phyloP scores from a whole-genome alignment of 305 asterid genomes.

The Fraxinus latifolia region DNA sequence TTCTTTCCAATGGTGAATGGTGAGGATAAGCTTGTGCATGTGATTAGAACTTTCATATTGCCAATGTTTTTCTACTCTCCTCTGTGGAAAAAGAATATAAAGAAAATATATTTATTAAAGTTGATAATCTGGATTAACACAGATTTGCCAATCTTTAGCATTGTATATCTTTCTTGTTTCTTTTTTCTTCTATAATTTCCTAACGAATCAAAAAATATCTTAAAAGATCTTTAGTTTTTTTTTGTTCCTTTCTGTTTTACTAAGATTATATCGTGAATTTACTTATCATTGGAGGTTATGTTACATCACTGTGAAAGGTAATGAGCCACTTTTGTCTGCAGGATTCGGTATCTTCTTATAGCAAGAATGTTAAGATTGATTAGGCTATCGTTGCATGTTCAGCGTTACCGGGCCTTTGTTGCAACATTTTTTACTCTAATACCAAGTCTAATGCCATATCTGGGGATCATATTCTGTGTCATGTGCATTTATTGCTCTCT shows the following conservation, averaged over 20 bases:
- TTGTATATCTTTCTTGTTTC: background rate
- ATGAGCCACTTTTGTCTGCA: constrained; percentile 27
- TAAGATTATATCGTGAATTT: background rate
- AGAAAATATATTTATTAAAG: background rate
- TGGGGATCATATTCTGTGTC: constrained; percentile 89
- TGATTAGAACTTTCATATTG: constrained; percentile 3
- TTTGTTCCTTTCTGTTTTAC: background rate
- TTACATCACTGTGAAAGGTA: background rate
- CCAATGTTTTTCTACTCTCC: background rate
- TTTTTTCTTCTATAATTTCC: constrained; percentile 4
- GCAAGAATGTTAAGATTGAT: constrained; percentile 92
- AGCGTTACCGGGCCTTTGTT: constrained; percentile 84
- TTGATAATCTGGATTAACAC: background rate
- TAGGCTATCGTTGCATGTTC: constrained; percentile 86
- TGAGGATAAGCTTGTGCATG: constrained; percentile 34
- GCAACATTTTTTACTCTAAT: constrained; percentile 89
- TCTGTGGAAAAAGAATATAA: background rate
- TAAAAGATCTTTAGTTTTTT: background rate
- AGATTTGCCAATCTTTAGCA: background rate
- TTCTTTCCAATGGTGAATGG: constrained; percentile 99
- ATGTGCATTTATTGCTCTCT: constrained; percentile 88
- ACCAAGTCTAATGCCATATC: constrained; percentile 95
- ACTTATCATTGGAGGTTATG: background rate
- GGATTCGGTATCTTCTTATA: constrained; percentile 97
- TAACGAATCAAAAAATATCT: background rate